A percentile compares a stretch with the other conserved stretches of the same genome.
phyloP scores from a whole-genome alignment of 495 filamentous ascomycete genomes.

The Penicillium malachiteum region DNA sequence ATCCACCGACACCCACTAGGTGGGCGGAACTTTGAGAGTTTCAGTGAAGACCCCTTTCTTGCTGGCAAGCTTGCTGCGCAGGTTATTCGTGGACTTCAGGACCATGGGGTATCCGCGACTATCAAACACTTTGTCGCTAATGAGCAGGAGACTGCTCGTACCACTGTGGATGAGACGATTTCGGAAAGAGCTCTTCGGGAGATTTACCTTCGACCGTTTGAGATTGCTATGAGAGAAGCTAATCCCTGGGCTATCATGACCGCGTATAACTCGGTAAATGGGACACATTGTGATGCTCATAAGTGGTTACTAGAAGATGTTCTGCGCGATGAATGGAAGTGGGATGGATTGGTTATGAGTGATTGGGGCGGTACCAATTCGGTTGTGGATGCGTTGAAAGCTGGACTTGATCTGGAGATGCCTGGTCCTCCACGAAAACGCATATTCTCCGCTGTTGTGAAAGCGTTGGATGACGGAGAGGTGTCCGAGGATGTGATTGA shows the following conservation, averaged over 20 bases:
- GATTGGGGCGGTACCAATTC: conserved; percentile 57
- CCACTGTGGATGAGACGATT: conserved; percentile 59
- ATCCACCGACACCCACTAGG: conserved; percentile 68
- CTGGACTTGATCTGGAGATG: conserved; percentile 72
- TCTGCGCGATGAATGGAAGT: conserved; percentile 67
- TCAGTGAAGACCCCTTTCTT: conserved; percentile 71
- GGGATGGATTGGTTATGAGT: conserved; percentile 43
- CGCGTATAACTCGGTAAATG: conserved; percentile 73
- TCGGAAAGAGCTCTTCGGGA: conserved; percentile 67
- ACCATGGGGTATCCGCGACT: conserved; percentile 59
- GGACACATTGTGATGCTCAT: conserved; percentile 63
- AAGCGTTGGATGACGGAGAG: too few species aligned
- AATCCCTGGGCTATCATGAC: conserved; percentile 69
- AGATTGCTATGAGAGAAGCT: conserved; percentile 61
- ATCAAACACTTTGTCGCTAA: conserved; percentile 75
- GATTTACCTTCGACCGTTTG: conserved; percentile 71
- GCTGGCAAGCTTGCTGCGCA: conserved; percentile 59
- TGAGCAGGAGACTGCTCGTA: conserved; percentile 66
- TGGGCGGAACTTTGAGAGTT: conserved; percentile 70
- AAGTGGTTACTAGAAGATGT: conserved; percentile 51
- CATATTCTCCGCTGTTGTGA: too few species aligned
- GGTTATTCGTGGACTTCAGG: conserved; percentile 64
- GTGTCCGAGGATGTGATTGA: too few species aligned
- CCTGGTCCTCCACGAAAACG: conserved; percentile 36
- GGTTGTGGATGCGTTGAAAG: conserved; percentile 56